Evolutionary conservation across 306 rosid species (phyloP).

Genomic region (Boehmeria nivea): DNA sequence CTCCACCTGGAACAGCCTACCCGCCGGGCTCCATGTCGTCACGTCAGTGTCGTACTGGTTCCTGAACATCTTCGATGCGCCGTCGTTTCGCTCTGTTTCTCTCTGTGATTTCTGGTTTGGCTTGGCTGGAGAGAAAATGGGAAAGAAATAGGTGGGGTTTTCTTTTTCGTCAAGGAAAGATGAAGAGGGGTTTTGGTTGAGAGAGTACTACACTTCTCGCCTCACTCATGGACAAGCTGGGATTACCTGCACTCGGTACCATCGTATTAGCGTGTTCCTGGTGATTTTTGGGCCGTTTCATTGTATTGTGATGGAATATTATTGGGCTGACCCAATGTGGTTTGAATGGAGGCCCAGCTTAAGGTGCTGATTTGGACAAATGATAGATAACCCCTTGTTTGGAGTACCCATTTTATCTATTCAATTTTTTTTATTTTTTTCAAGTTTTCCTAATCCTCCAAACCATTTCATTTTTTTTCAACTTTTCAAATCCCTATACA

Average conservation of each 20-base stretch:
- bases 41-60: conserved; percentile 92
- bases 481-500: no score
- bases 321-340: not conserved
- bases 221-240: not conserved
- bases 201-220: not conserved
- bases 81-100: conserved; percentile 8
- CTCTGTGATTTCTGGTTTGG: not conserved
- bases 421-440: no score
- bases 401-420: no score
- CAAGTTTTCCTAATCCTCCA: no score
- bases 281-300: not conserved
- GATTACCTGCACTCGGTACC: not conserved
- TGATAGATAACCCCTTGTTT: no score
- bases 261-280: not conserved
- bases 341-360: not conserved
- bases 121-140: not conserved
- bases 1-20: conserved; percentile 89
- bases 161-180: conserved; percentile 32
- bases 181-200: not conserved
- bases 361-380: no score
- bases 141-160: conserved; percentile 3
- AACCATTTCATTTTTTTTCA: no score
- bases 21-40: conserved; percentile 95
- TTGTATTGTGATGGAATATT: no score
- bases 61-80: conserved; percentile 54